phyloP scores from a whole-genome alignment of 2,329 filamentous ascomycete species.

The Exserohilum rostratum region DNA sequence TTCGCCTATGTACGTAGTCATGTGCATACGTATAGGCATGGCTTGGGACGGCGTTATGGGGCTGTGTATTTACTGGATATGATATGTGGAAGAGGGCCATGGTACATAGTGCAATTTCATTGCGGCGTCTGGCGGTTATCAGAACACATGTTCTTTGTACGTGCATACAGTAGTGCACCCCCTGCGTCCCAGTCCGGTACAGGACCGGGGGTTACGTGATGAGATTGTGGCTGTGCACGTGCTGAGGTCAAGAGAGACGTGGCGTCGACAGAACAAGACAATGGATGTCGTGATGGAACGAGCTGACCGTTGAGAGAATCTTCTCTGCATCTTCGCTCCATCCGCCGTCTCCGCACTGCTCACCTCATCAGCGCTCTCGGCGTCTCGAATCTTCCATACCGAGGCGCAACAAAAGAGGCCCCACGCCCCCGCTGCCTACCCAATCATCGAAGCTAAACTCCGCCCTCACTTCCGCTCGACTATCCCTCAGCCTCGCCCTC shows the following conservation, averaged over 20 bases:
- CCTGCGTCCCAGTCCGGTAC: neutral
- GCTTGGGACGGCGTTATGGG: neutral
- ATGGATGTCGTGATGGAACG: neutral
- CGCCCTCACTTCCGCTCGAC: constrained; percentile 25
- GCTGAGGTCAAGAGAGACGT: neutral
- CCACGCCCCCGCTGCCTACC: constrained; percentile 23
- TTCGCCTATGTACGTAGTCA: neutral
- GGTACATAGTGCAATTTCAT: neutral
- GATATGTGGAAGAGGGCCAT: neutral
- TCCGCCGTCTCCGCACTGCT: constrained; percentile 17
- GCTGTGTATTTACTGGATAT: neutral
- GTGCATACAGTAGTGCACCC: neutral
- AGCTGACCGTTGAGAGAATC: neutral
- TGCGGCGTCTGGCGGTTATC: neutral
- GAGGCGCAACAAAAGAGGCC: constrained; percentile 20
- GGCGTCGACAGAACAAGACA: neutral
- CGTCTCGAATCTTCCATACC: constrained; percentile 35
- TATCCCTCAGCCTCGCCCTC: constrained; percentile 1
- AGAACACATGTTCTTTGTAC: neutral
- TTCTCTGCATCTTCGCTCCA: neutral
- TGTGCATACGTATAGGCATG: neutral
- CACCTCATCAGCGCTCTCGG: constrained; percentile 19
- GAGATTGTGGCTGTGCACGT: constrained; percentile 6
- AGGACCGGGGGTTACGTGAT: neutral
- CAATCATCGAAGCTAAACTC: constrained; percentile 31